Evolutionary conservation across 768 basidiomycete species (phyloP).

Genomic region (Lentinus tigrinus): DNA sequence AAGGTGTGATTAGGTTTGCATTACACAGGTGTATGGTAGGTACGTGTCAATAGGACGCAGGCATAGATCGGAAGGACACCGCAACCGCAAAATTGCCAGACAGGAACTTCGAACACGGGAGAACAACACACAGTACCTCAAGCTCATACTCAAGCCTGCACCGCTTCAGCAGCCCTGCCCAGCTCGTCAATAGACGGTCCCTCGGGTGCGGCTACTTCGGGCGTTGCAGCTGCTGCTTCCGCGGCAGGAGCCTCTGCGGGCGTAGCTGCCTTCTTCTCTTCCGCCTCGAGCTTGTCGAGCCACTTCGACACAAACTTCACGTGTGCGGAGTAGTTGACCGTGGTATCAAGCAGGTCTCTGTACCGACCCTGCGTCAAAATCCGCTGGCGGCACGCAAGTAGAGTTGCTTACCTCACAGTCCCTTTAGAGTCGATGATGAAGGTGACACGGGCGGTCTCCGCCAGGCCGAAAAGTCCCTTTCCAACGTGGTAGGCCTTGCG

Average conservation of each 20-base stretch:
- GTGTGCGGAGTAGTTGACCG: slow-evolving; percentile 64
- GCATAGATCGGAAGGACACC: not conserved
- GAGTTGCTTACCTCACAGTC: slow-evolving; percentile 51
- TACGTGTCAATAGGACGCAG: not conserved
- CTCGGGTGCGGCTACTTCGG: slow-evolving; percentile 12
- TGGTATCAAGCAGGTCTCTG: slow-evolving; percentile 61
- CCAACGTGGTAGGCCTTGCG: slow-evolving; percentile 66
- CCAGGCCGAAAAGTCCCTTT: slow-evolving; percentile 65
- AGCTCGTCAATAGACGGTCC: slow-evolving; percentile 7
- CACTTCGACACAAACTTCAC: slow-evolving; percentile 70
- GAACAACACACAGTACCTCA: not conserved
- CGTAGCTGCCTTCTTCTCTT: slow-evolving; percentile 30
- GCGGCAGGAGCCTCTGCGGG: slow-evolving; percentile 8
- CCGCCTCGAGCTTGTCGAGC: slow-evolving; percentile 51
- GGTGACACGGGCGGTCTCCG: slow-evolving; percentile 59
- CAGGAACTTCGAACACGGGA: not conserved
- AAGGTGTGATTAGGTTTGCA: too few species aligned
- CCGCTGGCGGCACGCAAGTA: not conserved
- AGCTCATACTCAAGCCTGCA: slow-evolving; percentile 7
- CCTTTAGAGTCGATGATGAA: slow-evolving; percentile 77
- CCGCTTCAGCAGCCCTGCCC: slow-evolving; percentile 14
- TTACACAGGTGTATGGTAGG: not conserved
- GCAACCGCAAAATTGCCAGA: not conserved
- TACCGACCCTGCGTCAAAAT: slow-evolving; percentile 4
- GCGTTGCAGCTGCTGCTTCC: slow-evolving; percentile 1